These are phyloP conservation scores for Neoarthrinium moseri DNA, from an alignment of 2,329 filamentous ascomycete species.

Conservation along the genomic window DNA sequence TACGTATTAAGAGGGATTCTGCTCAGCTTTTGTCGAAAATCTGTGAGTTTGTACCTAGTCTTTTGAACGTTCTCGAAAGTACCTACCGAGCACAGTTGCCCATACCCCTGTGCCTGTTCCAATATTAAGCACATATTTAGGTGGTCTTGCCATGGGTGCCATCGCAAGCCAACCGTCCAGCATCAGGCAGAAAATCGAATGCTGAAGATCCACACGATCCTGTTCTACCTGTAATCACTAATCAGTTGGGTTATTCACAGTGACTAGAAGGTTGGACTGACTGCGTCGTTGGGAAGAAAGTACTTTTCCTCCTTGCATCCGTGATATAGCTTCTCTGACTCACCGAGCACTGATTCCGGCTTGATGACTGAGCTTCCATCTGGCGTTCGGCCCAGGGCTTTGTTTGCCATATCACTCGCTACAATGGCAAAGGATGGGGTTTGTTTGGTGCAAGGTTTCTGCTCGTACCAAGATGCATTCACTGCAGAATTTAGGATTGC, in stretches of 20 bases:
- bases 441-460: background rate
- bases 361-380: background rate
- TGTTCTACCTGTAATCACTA: background rate
- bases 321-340: background rate
- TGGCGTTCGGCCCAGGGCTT: background rate
- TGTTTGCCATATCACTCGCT: background rate
- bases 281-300: background rate
- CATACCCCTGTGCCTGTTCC: background rate
- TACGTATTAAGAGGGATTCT: background rate
- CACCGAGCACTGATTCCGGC: background rate
- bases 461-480: too few relatives aligned
- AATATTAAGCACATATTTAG: conserved; percentile 1
- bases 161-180: background rate
- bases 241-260: too few relatives aligned
- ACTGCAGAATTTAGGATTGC: too few relatives aligned
- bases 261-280: too few relatives aligned
- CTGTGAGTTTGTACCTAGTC: too few relatives aligned
- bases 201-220: background rate
- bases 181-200: background rate
- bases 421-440: background rate
- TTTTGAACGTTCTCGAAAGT: too few relatives aligned
- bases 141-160: background rate
- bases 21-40: background rate
- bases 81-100: background rate
- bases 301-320: background rate